phyloP scores from a whole-genome alignment of 1,139 yeast species.

The Suhomyces kunorum region DNA sequence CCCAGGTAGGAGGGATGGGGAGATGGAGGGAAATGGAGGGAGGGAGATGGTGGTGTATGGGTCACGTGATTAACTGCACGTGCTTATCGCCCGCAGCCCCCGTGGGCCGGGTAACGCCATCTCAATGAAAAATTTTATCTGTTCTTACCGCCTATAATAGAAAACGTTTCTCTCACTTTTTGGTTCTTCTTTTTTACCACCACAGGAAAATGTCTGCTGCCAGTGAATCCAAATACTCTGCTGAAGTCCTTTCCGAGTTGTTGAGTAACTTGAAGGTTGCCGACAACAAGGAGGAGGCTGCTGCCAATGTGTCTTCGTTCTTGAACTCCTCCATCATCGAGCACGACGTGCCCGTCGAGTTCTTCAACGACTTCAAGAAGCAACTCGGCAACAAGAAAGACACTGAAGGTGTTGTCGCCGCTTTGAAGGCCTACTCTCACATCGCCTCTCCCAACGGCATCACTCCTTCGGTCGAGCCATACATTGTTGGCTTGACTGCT shows the following conservation, averaged over 20 bases:
- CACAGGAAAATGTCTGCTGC: slow-evolving; percentile 58
- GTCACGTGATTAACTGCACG: neutral
- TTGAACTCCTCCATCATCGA: slow-evolving; percentile 96
- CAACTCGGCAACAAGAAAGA: slow-evolving; percentile 82
- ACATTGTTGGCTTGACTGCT: slow-evolving; percentile 72
- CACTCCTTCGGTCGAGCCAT: slow-evolving; percentile 94
- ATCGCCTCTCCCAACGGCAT: slow-evolving; percentile 80
- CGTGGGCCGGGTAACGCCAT: slow-evolving; percentile 15
- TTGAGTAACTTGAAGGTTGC: slow-evolving; percentile 92
- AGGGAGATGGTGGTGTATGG: neutral
- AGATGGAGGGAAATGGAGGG: neutral
- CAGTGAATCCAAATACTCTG: slow-evolving; percentile 63
- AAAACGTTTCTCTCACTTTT: slow-evolving; percentile 13
- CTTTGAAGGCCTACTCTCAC: slow-evolving; percentile 80
- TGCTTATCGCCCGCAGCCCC: slow-evolving; percentile 7
- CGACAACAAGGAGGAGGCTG: slow-evolving; percentile 84
- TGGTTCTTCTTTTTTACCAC: slow-evolving; percentile 17
- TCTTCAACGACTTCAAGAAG: slow-evolving; percentile 74
- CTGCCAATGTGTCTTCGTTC: slow-evolving; percentile 88
- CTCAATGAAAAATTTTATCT: slow-evolving; percentile 14
- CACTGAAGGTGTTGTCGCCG: slow-evolving; percentile 63
- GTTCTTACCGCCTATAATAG: slow-evolving; percentile 11
- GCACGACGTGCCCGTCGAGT: slow-evolving; percentile 94
- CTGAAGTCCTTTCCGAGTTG: slow-evolving; percentile 89
- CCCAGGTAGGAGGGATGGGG: neutral